These are phyloP conservation scores for Echium plantagineum DNA, from an alignment of 257 asterid genomes.

Conservation along the genomic window DNA sequence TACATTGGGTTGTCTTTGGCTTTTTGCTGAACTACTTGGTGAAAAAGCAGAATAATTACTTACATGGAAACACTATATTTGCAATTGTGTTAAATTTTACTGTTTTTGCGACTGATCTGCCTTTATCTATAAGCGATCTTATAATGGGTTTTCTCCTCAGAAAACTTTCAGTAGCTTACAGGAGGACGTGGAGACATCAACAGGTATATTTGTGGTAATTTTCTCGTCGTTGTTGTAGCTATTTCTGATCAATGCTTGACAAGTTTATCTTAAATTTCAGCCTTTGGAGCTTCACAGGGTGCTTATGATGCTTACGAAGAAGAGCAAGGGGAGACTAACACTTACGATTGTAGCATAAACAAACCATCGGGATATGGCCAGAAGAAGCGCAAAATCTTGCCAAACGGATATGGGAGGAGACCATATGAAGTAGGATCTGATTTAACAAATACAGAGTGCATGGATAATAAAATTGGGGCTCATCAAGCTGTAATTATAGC, in stretches of 20 bases:
- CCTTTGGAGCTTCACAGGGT: slow-evolving; percentile 46
- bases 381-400: slow-evolving; percentile 48
- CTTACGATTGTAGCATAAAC: slow-evolving; percentile 43
- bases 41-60: background rate
- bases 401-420: slow-evolving; percentile 46
- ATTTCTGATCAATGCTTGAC: slow-evolving; percentile 15
- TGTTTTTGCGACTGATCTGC: background rate
- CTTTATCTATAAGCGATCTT: background rate
- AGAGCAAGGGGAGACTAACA: slow-evolving; percentile 75
- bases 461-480: slow-evolving; percentile 41
- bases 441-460: slow-evolving; percentile 36
- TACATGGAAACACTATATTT: background rate
- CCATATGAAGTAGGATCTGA: slow-evolving; percentile 44
- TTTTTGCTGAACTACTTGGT: background rate
- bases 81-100: background rate
- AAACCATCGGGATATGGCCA: slow-evolving; percentile 49
- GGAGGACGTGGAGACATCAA: slow-evolving; percentile 83
- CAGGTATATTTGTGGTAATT: slow-evolving; percentile 40
- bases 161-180: slow-evolving; percentile 41
- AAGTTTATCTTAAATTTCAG: slow-evolving; percentile 24
- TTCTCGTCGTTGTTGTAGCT: slow-evolving; percentile 10
- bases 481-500: slow-evolving; percentile 43
- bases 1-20: background rate
- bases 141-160: slow-evolving; percentile 28
- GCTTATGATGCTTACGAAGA: slow-evolving; percentile 48